phyloP scores from a whole-genome alignment of 495 filamentous ascomycete species.

The Penicillium goetzii region DNA sequence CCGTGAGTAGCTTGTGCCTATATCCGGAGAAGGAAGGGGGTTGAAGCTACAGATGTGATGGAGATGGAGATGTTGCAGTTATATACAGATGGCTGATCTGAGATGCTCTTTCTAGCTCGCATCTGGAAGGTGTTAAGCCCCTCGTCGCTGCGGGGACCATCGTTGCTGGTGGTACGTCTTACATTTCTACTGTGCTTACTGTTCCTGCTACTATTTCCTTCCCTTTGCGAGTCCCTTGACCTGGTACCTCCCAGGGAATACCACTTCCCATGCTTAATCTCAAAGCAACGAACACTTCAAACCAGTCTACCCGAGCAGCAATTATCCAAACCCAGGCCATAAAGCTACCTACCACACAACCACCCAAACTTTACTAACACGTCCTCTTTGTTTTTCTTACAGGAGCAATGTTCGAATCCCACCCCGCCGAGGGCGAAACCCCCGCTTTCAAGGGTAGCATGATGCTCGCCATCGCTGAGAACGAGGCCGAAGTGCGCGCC shows the following conservation, averaged over 20 bases:
- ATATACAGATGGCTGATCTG: background rate
- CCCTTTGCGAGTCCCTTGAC: too few species aligned
- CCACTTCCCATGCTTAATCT: too few species aligned
- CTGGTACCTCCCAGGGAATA: too few species aligned
- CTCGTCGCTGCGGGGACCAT: conserved; percentile 38
- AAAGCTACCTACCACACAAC: too few species aligned
- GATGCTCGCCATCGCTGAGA: conserved; percentile 63
- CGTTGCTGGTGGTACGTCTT: conserved; percentile 44
- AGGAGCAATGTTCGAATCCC: conserved; percentile 74
- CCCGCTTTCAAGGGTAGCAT: conserved; percentile 72
- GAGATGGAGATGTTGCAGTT: background rate
- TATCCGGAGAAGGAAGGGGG: too few species aligned
- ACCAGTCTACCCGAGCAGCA: too few species aligned
- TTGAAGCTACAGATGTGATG: background rate
- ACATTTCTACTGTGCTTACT: background rate
- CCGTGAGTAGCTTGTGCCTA: conserved; percentile 53
- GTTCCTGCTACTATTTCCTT: background rate
- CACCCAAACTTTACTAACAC: conserved; percentile 5
- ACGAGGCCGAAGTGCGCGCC: conserved; percentile 69
- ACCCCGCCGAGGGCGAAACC: conserved; percentile 62
- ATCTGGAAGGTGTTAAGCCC: conserved; percentile 42
- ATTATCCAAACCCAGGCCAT: too few species aligned
- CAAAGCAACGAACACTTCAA: too few species aligned
- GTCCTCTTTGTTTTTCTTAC: background rate
- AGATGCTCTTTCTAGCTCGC: conserved; percentile 24